A percentile compares a stretch with the other conserved stretches of the same genome.
Evolutionary conservation across 257 asterid species (phyloP).

Genomic region (Forsythia suspensa): DNA sequence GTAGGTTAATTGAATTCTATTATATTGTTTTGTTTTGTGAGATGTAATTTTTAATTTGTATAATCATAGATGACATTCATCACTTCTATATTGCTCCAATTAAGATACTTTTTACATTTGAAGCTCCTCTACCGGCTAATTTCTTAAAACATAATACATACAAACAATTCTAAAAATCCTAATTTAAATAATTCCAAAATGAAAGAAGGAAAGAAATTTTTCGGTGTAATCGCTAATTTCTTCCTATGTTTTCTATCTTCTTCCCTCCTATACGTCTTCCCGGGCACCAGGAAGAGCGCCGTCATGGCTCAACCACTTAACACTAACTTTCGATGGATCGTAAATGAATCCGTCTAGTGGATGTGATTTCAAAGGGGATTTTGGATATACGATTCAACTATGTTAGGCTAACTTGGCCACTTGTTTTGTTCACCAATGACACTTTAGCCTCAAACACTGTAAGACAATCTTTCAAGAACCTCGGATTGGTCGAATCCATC

Average conservation of each 20-base stretch:
- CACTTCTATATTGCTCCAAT: too few species aligned
- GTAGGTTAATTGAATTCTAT: too few species aligned
- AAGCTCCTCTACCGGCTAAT: too few species aligned
- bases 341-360: conserved; percentile 70
- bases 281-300: too few species aligned
- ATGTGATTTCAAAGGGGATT: conserved; percentile 58
- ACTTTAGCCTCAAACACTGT: conserved; percentile 60
- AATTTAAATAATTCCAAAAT: too few species aligned
- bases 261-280: background rate
- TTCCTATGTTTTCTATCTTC: conserved; percentile 14
- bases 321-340: conserved; percentile 81
- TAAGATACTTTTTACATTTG: too few species aligned
- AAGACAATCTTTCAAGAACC: conserved; percentile 64
- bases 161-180: too few species aligned
- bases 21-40: too few species aligned
- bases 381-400: conserved; percentile 71
- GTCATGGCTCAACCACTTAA: conserved; percentile 51
- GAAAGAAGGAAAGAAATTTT: too few species aligned
- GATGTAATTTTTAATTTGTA: too few species aligned
- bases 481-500: conserved; percentile 63
- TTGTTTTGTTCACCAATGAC: conserved; percentile 73
- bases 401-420: conserved; percentile 95
- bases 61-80: too few species aligned
- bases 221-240: background rate
- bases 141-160: too few species aligned